Conservation (phyloP, 176 grass and related monocot genomes). For the Phyllostachys edulis region DNA sequence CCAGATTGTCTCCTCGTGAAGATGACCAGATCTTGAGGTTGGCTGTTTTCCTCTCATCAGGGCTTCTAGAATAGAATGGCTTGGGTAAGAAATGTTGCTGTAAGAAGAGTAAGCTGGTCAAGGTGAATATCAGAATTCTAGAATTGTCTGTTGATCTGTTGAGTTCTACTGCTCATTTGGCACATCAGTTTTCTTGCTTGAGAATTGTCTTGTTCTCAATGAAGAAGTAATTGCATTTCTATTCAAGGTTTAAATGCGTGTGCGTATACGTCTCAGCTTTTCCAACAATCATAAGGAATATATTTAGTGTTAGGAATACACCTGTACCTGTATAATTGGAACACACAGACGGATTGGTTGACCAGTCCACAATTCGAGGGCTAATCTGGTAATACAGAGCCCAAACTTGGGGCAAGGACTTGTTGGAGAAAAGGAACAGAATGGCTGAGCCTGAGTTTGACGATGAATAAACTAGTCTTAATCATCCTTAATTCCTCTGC, state of each 20-base stretch:
- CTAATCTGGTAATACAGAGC: not conserved
- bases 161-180: not conserved
- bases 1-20: not conserved
- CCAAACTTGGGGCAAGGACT: not conserved
- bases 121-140: not conserved
- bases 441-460: not conserved
- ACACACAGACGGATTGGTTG: not conserved
- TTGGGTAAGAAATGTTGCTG: not conserved
- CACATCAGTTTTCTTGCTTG: too few relatives aligned
- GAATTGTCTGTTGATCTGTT: not conserved
- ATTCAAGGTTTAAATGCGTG: too few relatives aligned
- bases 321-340: not conserved
- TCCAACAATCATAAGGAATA: too few relatives aligned
- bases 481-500: not conserved
- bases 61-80: constrained; percentile 2
- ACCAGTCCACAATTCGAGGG: not conserved
- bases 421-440: not conserved
- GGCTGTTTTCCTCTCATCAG: not conserved
- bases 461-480: not conserved
- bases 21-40: not conserved
- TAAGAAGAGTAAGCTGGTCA: not conserved
- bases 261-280: too few relatives aligned
- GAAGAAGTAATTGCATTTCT: too few relatives aligned
- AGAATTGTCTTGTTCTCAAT: too few relatives aligned
- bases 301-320: not conserved